Evolutionary conservation across 2,329 filamentous ascomycete genomes (phyloP), one percentile per base, ranked within the genome.

Genomic region (Sclerotinia nivalis): DNA sequence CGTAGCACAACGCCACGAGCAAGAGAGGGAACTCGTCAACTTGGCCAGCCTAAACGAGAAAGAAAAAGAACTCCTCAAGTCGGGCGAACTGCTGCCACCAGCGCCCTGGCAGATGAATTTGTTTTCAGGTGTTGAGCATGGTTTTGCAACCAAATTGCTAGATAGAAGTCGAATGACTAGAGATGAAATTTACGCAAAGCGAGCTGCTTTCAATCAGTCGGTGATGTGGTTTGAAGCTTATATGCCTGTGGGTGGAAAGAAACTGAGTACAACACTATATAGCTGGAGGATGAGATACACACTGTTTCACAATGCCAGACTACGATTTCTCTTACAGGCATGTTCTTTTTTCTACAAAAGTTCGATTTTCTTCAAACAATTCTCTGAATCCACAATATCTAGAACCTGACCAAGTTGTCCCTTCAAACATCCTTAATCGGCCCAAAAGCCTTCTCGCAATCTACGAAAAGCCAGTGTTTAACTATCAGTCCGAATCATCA

Each of bases 171-270:
- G 12, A 18, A 25, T 40, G 45, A 65, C 9, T 25, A 49, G 15
- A n/a, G 45, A 65, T 25, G 61, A 37, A 40, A 52, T 28, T 22
- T 65, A 52, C 22, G 61, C 31, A 50, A 65, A 65, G 31, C 52
- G 40, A 47, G n/a, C 52, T 34, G 50, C 65, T 4, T 67, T 67
- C 20, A 20, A 8, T 10, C 65, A 67, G 50, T 31, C 40, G n/a
- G 25, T 49, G 13, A 31, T 58, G 65, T 67, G 52, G 25, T 58
- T 67, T 20, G 13, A 40, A 25, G 37, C 22, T 18, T 49, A 49
- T 9, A 65, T 65, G 61, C 61, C 61, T 40, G 7, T 25, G 34
- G 34, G 37, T 25, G 25, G 28, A 6, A 37, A 31, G 5, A 49
- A 49, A 20, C 12, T 18, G 4, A 47, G 9, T 47, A 20, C 18